Evolutionary conservation across 345 rosid genomes (phyloP).

Genomic region (Litchi chinensis): DNA sequence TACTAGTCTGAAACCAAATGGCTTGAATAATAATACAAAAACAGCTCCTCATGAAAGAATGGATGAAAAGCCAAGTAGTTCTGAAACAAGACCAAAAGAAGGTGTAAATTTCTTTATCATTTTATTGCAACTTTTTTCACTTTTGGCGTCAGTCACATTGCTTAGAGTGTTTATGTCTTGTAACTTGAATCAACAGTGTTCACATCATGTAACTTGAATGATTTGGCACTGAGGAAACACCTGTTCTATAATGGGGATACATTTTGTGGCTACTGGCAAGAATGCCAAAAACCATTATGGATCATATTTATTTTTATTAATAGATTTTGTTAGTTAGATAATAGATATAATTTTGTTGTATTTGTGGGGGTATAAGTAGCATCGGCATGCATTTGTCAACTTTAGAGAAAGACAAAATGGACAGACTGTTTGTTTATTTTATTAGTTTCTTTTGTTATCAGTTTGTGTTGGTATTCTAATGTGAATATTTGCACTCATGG

Average conservation of each 20-base stretch:
- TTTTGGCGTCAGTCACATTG: neutral
- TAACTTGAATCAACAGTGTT: no score
- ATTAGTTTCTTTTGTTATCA: neutral
- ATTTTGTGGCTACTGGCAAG: neutral
- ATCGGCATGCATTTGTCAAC: neutral
- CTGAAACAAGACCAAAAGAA: conserved; percentile 69
- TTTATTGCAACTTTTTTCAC: conserved; percentile 9
- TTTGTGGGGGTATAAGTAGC: neutral
- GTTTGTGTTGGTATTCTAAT: neutral
- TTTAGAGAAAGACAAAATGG: neutral
- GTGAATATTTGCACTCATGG: conserved; percentile 15
- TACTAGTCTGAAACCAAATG: conserved; percentile 29
- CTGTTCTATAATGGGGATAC: neutral
- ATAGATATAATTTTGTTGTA: neutral
- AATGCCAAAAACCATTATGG: neutral
- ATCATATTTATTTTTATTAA: neutral
- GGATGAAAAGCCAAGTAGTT: conserved; percentile 61
- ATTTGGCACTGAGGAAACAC: neutral
- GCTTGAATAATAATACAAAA: conserved; percentile 31
- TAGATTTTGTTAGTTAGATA: neutral
- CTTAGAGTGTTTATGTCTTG: neutral
- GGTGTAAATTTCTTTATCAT: conserved; percentile 42
- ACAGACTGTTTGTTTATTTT: conserved; percentile 3
- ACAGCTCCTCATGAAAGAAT: conserved; percentile 27
- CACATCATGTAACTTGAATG: no score